phyloP scores from a whole-genome alignment of 2,329 filamentous ascomycete species.

The Botrytis fragariae region DNA sequence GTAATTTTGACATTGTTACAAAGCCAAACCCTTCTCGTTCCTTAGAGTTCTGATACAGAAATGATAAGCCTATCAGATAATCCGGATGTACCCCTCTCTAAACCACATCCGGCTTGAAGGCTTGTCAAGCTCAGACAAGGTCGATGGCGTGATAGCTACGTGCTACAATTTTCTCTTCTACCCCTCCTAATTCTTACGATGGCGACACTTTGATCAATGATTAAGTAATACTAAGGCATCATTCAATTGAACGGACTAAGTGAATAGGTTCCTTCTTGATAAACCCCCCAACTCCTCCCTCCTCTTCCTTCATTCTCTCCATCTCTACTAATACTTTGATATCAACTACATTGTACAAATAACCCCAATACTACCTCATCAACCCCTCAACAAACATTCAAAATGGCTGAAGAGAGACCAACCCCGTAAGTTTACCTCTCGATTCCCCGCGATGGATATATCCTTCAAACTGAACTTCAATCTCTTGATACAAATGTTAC shows the following conservation, averaged over 20 bases:
- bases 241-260: neutral
- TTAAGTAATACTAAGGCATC: slow-evolving; percentile 14
- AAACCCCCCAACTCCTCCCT: neutral
- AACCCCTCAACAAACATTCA: slow-evolving; percentile 12
- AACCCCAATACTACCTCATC: neutral
- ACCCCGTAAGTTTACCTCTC: slow-evolving; percentile 24
- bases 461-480: neutral
- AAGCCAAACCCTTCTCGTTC: neutral
- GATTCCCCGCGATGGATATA: neutral
- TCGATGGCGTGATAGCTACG: slow-evolving; percentile 20
- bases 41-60: neutral
- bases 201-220: slow-evolving; percentile 13
- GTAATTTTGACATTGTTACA: neutral
- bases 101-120: slow-evolving; percentile 10
- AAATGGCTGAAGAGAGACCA: slow-evolving; percentile 26
- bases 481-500: neutral
- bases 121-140: slow-evolving; percentile 3
- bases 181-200: slow-evolving; percentile 2
- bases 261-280: neutral
- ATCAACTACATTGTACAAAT: neutral
- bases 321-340: neutral
- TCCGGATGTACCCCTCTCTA: slow-evolving; percentile 17
- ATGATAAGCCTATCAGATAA: slow-evolving; percentile 1
- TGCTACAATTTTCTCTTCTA: slow-evolving; percentile 12
- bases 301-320: neutral